Percentiles rank a stretch among this genome's conserved stretches.
These are phyloP conservation scores for Rhodotorula sp. DNA, from an alignment of 1,284 basidiomycete genomes.

Conservation along the genomic window DNA sequence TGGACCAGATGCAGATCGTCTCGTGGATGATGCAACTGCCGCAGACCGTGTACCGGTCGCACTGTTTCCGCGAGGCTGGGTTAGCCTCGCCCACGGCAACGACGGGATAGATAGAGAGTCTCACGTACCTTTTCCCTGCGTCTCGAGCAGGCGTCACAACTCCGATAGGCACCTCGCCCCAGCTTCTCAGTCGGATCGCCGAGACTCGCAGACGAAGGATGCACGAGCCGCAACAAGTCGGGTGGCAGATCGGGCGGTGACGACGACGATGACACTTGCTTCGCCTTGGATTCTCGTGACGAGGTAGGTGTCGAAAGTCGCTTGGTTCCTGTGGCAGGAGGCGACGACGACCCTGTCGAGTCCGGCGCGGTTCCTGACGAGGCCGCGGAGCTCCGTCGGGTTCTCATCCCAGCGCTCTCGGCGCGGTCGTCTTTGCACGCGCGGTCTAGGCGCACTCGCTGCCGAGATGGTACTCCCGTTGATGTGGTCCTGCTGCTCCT, in stretches of 20 bases:
- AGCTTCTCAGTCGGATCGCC: neutral
- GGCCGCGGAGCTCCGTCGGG: neutral
- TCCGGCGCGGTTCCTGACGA: neutral
- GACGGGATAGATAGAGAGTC: neutral
- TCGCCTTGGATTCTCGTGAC: neutral
- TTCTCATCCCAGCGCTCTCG: neutral
- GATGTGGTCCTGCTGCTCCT: neutral
- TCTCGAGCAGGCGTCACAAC: slow-evolving; percentile 1
- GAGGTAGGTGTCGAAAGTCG: neutral
- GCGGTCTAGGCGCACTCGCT: neutral
- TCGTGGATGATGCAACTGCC: slow-evolving; percentile 12
- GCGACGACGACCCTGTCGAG: too few species aligned
- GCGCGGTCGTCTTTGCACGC: neutral
- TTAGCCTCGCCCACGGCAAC: neutral
- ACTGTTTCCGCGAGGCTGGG: neutral
- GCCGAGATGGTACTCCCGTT: neutral
- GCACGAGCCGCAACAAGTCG: neutral
- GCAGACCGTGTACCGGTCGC: slow-evolving; percentile 9
- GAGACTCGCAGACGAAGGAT: neutral
- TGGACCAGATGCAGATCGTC: slow-evolving; percentile 6
- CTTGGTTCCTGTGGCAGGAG: too few species aligned
- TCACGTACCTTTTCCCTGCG: neutral
- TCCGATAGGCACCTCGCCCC: neutral
- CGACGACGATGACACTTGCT: neutral
- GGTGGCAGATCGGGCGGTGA: neutral